Conservation (phyloP, 441 rosid species). For the Gossypium aridum region DNA sequence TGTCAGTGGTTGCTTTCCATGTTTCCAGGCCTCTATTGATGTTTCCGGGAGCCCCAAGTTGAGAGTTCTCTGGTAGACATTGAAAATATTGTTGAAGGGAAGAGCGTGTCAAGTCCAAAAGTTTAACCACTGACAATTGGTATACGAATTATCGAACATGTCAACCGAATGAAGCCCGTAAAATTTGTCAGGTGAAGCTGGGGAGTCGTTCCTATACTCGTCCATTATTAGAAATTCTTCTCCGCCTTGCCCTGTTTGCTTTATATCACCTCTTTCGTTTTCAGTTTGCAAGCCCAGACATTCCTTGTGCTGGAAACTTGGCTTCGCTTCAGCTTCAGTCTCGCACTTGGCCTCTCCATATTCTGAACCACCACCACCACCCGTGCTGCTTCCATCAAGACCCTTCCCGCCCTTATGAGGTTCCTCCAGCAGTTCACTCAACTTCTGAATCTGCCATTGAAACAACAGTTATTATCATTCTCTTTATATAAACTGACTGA, state of each 20-base stretch:
- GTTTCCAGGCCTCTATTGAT: background rate
- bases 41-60: background rate
- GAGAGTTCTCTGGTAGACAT: background rate
- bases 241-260: constrained; percentile 16
- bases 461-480: background rate
- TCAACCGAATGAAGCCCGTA: constrained; percentile 30
- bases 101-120: constrained; percentile 29
- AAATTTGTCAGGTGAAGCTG: constrained; percentile 37
- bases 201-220: constrained; percentile 30
- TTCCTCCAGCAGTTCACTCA: constrained; percentile 27
- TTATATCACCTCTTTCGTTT: background rate
- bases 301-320: constrained; percentile 8
- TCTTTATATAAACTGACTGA: background rate
- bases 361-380: background rate
- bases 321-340: constrained; percentile 10
- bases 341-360: constrained; percentile 22
- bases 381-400: constrained; percentile 17
- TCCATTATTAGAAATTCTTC: constrained; percentile 20
- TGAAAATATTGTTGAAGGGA: background rate
- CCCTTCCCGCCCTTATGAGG: constrained; percentile 13
- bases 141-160: constrained; percentile 33
- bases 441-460: constrained; percentile 37
- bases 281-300: background rate
- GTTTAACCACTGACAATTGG: constrained; percentile 39
- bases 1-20: background rate